Base-by-base conservation (phyloP, 495 filamentous ascomycete species). In the Astrocystis sublimbata region DNA sequence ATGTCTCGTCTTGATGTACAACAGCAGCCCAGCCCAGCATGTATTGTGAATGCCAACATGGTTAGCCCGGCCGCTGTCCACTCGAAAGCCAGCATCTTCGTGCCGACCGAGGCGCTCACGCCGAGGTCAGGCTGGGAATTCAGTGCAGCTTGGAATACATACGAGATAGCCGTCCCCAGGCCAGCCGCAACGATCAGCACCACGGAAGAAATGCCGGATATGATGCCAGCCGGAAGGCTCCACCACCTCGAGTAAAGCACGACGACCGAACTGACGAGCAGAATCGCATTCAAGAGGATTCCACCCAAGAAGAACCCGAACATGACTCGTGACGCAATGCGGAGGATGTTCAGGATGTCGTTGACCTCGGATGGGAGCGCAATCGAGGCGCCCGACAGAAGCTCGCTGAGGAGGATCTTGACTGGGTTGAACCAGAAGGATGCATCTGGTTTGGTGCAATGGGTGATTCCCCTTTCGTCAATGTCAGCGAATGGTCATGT, bases 381-480 rank as follows among this genome's bases (percentile, higher is more conserved):
- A 74, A 97, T 91, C 30, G 88, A 89, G 5, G 93, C 92, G 24
- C 93, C 92, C 4, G 90, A 73, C 5, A 97, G 76, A 21, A 97
- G 81, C 72, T 96, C 89, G 61, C 77, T 83, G 50, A 89, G 72
- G 19, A 97, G 74, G 60, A 97, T 91, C 49, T 87, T 75, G 35
- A 97, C 88, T 0, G 92, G 93, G 75, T 97, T 89, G 76, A 97
- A 97, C 85, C 89, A 93, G 71, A 94, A 97, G 23, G 93, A 75
- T 17, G 78, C 76, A 64, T 84, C 47, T 7, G 92, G 86, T 17
- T 79, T 76, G 33, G 86, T 89, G 75, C 93, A 97, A 61, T 71
- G 71, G 8, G 90, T 93, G 52, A 94, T 87, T 5, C 90, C 89
- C 61, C 76, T 79, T 56, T 41, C 17, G 6, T 12, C n/a, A 33